Evolutionary conservation across 805 yeast species (phyloP).

Genomic region (Cyberlindnera meyerae): DNA sequence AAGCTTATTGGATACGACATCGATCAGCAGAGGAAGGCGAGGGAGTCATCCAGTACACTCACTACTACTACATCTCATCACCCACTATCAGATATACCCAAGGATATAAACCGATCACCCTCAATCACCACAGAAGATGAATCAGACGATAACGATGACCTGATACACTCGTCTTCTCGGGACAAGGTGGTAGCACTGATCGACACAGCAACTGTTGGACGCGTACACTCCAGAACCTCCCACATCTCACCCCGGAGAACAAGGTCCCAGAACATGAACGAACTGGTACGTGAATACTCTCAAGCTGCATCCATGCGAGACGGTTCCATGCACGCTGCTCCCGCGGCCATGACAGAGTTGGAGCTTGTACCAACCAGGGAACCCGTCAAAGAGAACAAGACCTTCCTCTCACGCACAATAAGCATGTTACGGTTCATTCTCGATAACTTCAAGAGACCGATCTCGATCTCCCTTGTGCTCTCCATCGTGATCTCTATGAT

Average conservation of each 20-base stretch:
- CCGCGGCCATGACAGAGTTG: conserved; percentile 21
- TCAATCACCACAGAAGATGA: not conserved
- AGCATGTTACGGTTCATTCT: conserved; percentile 29
- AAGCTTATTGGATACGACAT: conserved; percentile 65
- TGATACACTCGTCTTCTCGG: not conserved
- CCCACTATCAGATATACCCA: too few species aligned
- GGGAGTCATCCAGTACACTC: conserved; percentile 1
- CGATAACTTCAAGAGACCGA: conserved; percentile 65
- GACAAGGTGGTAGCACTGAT: conserved; percentile 9
- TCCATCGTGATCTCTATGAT: conserved; percentile 72
- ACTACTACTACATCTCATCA: too few species aligned
- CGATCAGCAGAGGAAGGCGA: conserved; percentile 9
- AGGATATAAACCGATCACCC: too few species aligned
- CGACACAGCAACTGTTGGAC: conserved; percentile 7
- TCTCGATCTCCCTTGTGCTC: conserved; percentile 61
- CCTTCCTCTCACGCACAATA: conserved; percentile 1
- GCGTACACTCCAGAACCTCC: conserved; percentile 13
- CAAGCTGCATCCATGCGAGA: conserved; percentile 20
- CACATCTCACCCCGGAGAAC: conserved; percentile 12
- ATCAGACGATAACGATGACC: conserved; percentile 2
- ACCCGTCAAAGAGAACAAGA: too few species aligned
- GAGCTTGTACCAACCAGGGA: conserved; percentile 6
- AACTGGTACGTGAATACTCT: conserved; percentile 43
- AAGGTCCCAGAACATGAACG: conserved; percentile 34
- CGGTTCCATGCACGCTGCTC: conserved; percentile 14